Percentiles rank a stretch among this genome's conserved stretches.
Conservation (phyloP, 192 early-diverging fungal genomes). For the Diversispora epigaea region DNA sequence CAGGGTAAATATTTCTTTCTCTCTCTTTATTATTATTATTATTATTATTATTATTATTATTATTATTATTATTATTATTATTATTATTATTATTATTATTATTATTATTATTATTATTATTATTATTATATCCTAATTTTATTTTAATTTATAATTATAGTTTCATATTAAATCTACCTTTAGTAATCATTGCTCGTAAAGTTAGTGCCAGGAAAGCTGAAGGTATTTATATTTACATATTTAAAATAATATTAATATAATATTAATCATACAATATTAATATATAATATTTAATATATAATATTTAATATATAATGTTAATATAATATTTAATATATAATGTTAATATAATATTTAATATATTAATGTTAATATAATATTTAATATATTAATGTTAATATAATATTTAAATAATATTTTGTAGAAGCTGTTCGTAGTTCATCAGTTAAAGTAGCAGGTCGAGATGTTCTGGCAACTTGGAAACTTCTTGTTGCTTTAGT, state of each 20-base stretch:
- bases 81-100: background rate
- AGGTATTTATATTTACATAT: conserved; percentile 36
- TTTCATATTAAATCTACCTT: conserved; percentile 55
- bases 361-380: no score
- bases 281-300: no score
- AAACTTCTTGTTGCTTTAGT: conserved; percentile 80
- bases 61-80: background rate
- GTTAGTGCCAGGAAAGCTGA: conserved; percentile 56
- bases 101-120: background rate
- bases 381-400: no score
- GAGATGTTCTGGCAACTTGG: conserved; percentile 96
- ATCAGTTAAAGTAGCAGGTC: conserved; percentile 90
- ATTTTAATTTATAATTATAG: conserved; percentile 33
- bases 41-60: conserved; percentile 6
- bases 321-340: no score
- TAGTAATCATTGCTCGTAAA: conserved; percentile 53
- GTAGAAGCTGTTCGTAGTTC: conserved; percentile 82
- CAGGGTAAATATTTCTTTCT: conserved; percentile 61
- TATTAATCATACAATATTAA: no score
- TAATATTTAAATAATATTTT: background rate
- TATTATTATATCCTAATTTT: background rate
- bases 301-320: no score
- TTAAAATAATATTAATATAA: no score
- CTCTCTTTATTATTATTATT: background rate
- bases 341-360: no score